Base-by-base conservation (phyloP, 139 green algal genomes). In the Chlorella sp. region DNA sequence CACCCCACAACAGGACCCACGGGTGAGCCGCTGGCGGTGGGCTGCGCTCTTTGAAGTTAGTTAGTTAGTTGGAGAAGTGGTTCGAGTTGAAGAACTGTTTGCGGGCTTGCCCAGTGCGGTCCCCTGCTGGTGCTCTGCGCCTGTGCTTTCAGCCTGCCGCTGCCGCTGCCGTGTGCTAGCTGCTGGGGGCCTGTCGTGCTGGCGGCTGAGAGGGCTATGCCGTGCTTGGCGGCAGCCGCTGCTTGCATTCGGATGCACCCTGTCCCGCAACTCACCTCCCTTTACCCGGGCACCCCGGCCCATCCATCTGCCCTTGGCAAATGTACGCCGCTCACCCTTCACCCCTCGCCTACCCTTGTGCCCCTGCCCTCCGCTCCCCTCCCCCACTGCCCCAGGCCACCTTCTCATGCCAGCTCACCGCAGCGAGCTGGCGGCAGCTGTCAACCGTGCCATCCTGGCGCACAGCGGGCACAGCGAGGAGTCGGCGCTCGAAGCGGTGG, bases 391-490 rank as follows among this genome's bases (percentile, higher is more conserved):
- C 32, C 26, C 84, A 88, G 96, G 93, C 14, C 89, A 96, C 86
- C 78, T 97, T 79, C 85, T 98, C 71, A 40, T 85, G 71, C 87
- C 79, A 2, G n/a, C 19, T 15, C 82, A 95, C 42, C 78, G 91
- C 64, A 48, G 61, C 66, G 77, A 86, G 36, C 85, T 97, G 61
- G 96, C 95, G 2, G 91, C 92, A n/a, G 90, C 91, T 42, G 71
- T 97, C 0, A 93, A 94, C 61, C 88, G 92, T 32, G 94, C 94
- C 28, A 85, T 97, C 37, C 81, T 95, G 30, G 86, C 88, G 78
- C 86, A 93, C 71, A 77, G 69, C 83, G 91, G 91, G 40, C 82
- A 77, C 37, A 57, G 82, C 64, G 82, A 87, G 57, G 73, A 81
- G 36, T 93, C 91, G 37, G 60, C 91, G 26, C 81, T 93, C 0